phyloP scores from a whole-genome alignment of 2,329 filamentous ascomycete genomes.

The Ophiostoma pallidulum region DNA sequence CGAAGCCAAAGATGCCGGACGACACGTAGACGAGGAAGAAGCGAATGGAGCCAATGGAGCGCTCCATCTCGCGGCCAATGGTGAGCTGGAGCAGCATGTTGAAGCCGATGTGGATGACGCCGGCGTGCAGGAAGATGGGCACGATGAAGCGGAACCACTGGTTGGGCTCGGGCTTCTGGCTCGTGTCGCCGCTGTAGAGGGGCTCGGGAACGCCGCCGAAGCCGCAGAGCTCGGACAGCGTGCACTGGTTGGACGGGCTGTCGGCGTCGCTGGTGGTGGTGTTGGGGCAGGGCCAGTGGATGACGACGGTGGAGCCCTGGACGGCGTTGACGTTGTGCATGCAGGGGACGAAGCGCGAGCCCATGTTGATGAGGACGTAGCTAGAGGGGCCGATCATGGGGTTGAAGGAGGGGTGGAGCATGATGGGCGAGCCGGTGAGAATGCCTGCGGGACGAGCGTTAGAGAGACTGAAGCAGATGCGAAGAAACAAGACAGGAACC shows the following conservation, averaged over 20 bases:
- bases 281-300: slow-evolving; percentile 74
- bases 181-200: slow-evolving; percentile 39
- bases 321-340: slow-evolving; percentile 76
- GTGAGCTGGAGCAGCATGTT: slow-evolving; percentile 89
- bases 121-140: slow-evolving; percentile 92
- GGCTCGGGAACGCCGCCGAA: slow-evolving; percentile 69
- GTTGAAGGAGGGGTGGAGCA: slow-evolving; percentile 80
- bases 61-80: slow-evolving; percentile 86
- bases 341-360: slow-evolving; percentile 81
- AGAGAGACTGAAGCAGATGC: too few relatives aligned
- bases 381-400: slow-evolving; percentile 93
- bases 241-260: slow-evolving; percentile 48
- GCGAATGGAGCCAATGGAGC: slow-evolving; percentile 75
- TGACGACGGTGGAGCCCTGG: slow-evolving; percentile 39
- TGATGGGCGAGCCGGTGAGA: slow-evolving; percentile 63
- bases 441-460: slow-evolving; percentile 18
- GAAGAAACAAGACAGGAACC: too few relatives aligned
- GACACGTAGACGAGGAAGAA: slow-evolving; percentile 86
- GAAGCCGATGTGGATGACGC: slow-evolving; percentile 89
- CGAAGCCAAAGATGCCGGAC: slow-evolving; percentile 90
- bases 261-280: slow-evolving; percentile 50
- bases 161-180: slow-evolving; percentile 57
- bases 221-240: slow-evolving; percentile 72
- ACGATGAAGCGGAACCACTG: slow-evolving; percentile 97
- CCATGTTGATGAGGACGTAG: slow-evolving; percentile 93